Percentiles rank a stretch among this genome's conserved stretches.
Evolutionary conservation across 2,329 filamentous ascomycete species (phyloP).

Genomic region (Hypoxylon rubiginosum): DNA sequence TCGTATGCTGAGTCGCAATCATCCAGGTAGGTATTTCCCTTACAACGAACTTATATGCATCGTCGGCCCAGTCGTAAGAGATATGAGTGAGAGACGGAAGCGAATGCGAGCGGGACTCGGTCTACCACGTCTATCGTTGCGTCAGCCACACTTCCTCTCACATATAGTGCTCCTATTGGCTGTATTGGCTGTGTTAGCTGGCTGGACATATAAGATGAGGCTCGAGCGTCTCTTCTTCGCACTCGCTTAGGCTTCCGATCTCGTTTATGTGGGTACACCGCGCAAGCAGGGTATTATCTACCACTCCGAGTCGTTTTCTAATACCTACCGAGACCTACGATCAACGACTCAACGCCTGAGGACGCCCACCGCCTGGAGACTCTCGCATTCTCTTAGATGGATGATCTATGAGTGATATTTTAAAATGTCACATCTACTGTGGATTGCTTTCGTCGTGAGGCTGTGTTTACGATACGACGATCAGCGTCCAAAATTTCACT

Average conservation of each 20-base stretch:
- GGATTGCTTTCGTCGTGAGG: not conserved
- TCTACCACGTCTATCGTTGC: conserved; percentile 1
- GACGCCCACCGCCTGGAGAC: not conserved
- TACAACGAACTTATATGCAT: conserved; percentile 4
- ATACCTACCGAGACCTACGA: not conserved
- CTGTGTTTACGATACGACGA: conserved; percentile 10
- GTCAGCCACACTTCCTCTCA: conserved; percentile 14
- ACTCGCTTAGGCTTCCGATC: not conserved
- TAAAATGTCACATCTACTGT: conserved; percentile 7
- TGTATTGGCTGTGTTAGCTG: too few relatives aligned
- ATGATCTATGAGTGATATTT: conserved; percentile 11
- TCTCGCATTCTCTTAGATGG: conserved; percentile 12
- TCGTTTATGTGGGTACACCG: not conserved
- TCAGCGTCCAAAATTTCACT: not conserved
- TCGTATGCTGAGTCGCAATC: conserved; percentile 11
- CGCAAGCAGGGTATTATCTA: not conserved
- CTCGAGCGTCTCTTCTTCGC: not conserved
- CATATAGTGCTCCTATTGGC: conserved; percentile 7
- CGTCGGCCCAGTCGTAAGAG: not conserved
- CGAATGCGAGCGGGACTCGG: conserved; percentile 1
- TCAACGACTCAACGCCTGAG: not conserved
- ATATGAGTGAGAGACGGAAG: conserved; percentile 4
- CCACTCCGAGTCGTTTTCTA: not conserved
- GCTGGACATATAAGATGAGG: too few relatives aligned
- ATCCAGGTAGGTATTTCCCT: not conserved